These are phyloP conservation scores for Colletotrichum cordylinicola DNA, from an alignment of 2,329 filamentous ascomycete genomes.

Conservation along the genomic window DNA sequence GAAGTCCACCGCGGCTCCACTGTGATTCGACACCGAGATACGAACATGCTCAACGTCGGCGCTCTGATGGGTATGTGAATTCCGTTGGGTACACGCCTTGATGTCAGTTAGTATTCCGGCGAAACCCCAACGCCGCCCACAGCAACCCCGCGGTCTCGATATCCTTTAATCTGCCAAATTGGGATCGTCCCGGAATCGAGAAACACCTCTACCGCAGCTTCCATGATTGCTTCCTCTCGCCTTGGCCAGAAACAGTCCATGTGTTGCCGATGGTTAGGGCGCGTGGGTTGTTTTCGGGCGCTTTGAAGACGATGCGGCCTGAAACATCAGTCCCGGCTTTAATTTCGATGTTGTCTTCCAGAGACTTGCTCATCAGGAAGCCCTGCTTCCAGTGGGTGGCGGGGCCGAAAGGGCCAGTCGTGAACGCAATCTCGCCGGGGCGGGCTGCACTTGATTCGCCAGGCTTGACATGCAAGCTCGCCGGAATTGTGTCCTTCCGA, in stretches of 20 bases:
- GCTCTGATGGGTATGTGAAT: neutral
- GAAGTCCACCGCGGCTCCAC: neutral
- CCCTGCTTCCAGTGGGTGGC: slow-evolving; percentile 93
- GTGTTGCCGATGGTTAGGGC: slow-evolving; percentile 68
- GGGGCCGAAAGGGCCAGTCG: slow-evolving; percentile 78
- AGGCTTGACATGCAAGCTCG: slow-evolving; percentile 57
- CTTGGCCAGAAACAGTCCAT: slow-evolving; percentile 58
- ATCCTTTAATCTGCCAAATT: neutral
- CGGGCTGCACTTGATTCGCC: slow-evolving; percentile 64
- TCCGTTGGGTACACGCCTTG: neutral
- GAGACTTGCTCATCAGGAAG: slow-evolving; percentile 71
- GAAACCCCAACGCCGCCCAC: neutral
- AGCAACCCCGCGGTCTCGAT: neutral
- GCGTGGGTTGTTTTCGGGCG: slow-evolving; percentile 72
- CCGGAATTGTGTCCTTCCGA: slow-evolving; percentile 53
- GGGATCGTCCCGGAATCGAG: neutral
- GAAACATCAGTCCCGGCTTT: slow-evolving; percentile 63
- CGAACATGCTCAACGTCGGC: neutral
- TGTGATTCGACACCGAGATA: neutral
- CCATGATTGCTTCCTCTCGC: slow-evolving; percentile 55
- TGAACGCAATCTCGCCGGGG: slow-evolving; percentile 78
- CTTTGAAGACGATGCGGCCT: slow-evolving; percentile 74
- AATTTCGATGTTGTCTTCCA: slow-evolving; percentile 49
- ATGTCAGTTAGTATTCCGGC: neutral
- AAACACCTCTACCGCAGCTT: slow-evolving; percentile 43